These are phyloP conservation scores for Ceratocystis ficicola DNA, from an alignment of 2,329 filamentous ascomycete species.

Conservation along the genomic window DNA sequence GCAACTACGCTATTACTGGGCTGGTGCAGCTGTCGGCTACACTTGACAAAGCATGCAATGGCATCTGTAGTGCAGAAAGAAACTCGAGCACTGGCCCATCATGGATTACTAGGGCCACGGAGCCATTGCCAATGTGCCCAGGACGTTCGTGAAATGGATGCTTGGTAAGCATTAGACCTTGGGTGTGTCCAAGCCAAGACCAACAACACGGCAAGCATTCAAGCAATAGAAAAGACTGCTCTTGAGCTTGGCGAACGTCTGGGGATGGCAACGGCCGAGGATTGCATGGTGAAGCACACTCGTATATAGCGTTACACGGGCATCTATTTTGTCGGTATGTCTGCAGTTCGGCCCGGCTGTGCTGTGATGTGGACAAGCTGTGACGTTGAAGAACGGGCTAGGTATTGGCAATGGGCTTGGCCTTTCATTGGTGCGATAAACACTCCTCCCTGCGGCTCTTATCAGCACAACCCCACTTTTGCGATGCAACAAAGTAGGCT, in stretches of 20 bases:
- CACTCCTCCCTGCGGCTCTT: neutral
- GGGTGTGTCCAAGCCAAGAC: too few relatives aligned
- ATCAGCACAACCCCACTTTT: constrained; percentile 15
- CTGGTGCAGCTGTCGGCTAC: neutral
- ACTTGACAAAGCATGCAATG: neutral
- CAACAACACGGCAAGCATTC: too few relatives aligned
- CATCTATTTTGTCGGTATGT: too few relatives aligned
- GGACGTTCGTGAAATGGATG: neutral
- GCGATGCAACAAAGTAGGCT: constrained; percentile 8
- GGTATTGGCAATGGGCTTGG: neutral
- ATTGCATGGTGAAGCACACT: too few relatives aligned
- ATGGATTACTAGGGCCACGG: neutral
- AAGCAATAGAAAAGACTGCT: too few relatives aligned
- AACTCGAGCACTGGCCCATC: neutral
- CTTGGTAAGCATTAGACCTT: too few relatives aligned
- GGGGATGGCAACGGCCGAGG: too few relatives aligned
- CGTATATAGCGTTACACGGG: too few relatives aligned
- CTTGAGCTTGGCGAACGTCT: too few relatives aligned
- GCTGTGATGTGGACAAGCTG: neutral
- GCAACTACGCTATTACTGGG: neutral
- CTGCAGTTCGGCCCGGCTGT: neutral
- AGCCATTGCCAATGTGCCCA: neutral
- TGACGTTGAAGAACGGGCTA: neutral
- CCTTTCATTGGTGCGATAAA: constrained; percentile 5
- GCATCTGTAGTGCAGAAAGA: neutral